Evolutionary conservation across 768 basidiomycete genomes (phyloP), one percentile per base, ranked within the genome.

Genomic region (Suillus placidus): DNA sequence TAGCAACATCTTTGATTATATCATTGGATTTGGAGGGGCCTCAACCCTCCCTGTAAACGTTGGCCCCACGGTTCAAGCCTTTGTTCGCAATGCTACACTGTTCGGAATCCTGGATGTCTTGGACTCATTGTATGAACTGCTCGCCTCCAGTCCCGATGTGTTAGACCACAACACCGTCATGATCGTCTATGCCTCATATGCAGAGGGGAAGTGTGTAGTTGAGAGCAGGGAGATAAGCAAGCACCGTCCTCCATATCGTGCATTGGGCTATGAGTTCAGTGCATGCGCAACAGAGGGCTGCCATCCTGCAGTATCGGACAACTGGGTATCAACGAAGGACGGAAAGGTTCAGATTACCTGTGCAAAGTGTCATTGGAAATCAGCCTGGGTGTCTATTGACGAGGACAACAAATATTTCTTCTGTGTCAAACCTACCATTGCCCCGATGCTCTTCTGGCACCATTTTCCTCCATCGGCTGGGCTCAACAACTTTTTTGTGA

Each of bases 11-110:
- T 64, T 64, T 30, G 55, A 64, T 32, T 26, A 57, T 9, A 45
- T 64, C 14, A 10, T 64, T 9, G 54, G 63, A 34, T 64, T 64
- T 34, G 38, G 54, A 37, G 63, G 63, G 3, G 30, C 38, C 16
- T 64, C 63, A 3, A 56, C 38, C 10, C n/a, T 64, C 4, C 40
- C 63, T 8, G 47, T 18, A 5, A 32, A 56, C 7, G 54, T 64
- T 3, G 18, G 18, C 13, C 20, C 49, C 12, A 51, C 6, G 9
- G n/a, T 57, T 20, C 23, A 13, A 6, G 12, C 38, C 10, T 12
- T 64, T 4, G 12, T 64, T 13, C 54, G 57, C 42, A 23, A 32
- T 5, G n/a, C 57, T 12, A 26, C 38, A 1, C 10, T 64, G n/a
- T 42, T 56, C 12, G 57, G 47, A 20, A 43, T 32, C 2, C 42